phyloP scores from a whole-genome alignment of 2,329 filamentous ascomycete genomes.

The Curvularia hawaiiensis region DNA sequence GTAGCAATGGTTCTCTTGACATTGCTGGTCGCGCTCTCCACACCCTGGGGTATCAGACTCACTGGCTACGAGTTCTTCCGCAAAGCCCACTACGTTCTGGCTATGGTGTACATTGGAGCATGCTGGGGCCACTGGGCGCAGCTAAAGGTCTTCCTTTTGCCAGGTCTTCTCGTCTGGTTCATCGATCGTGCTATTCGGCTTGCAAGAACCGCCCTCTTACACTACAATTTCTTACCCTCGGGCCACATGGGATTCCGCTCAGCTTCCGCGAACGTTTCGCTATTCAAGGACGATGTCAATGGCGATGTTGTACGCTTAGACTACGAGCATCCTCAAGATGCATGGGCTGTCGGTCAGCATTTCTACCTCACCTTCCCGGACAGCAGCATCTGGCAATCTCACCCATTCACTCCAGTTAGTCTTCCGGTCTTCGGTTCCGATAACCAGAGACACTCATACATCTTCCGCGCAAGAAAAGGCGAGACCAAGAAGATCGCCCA shows the following conservation, averaged over 20 bases:
- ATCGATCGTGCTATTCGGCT: conserved; percentile 67
- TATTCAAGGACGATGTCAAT: conserved; percentile 52
- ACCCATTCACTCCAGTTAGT: conserved; percentile 63
- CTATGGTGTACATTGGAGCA: conserved; percentile 74
- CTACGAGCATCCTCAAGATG: conserved; percentile 64
- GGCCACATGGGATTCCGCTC: conserved; percentile 40
- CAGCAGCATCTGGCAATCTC: conserved; percentile 72
- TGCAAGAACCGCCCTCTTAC: conserved; percentile 63
- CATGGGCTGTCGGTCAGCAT: conserved; percentile 72
- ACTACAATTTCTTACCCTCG: conserved; percentile 51
- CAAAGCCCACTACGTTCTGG: conserved; percentile 74
- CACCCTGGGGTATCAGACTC: conserved; percentile 62
- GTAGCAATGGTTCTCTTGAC: conserved; percentile 70
- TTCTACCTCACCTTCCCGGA: conserved; percentile 73
- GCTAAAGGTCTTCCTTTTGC: conserved; percentile 50
- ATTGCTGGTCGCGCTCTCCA: conserved; percentile 65
- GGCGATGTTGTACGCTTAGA: conserved; percentile 65
- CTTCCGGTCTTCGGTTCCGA: conserved; percentile 31
- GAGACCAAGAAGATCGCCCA: conserved; percentile 43
- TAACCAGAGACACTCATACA: conserved; percentile 39
- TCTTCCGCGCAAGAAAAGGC: conserved; percentile 43
- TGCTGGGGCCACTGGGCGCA: conserved; percentile 77
- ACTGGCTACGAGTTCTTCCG: conserved; percentile 81
- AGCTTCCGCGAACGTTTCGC: conserved; percentile 33
- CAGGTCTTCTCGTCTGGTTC: conserved; percentile 67